These are phyloP conservation scores for Candida corydali DNA, from an alignment of 805 yeast genomes.

Conservation along the genomic window DNA sequence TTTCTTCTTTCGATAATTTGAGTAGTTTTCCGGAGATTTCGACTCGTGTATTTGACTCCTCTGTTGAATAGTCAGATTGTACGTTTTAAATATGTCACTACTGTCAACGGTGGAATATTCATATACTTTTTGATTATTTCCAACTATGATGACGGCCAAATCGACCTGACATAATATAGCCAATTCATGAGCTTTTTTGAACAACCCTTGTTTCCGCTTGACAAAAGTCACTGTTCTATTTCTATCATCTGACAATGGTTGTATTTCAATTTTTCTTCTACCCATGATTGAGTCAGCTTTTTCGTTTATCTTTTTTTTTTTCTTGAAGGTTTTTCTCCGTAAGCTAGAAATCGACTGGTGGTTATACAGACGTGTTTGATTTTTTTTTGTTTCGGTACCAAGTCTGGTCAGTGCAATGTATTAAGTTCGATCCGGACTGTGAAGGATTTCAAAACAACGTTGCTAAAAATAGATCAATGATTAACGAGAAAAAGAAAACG, in stretches of 20 bases:
- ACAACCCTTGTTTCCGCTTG: slow-evolving; percentile 90
- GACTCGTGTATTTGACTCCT: slow-evolving; percentile 45
- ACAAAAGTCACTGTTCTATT: slow-evolving; percentile 84
- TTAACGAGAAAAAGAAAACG: too few species aligned
- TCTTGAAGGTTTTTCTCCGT: too few species aligned
- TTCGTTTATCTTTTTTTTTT: slow-evolving; percentile 1
- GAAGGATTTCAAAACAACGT: too few species aligned
- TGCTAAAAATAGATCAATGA: neutral
- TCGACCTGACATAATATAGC: slow-evolving; percentile 92
- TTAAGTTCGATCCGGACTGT: too few species aligned
- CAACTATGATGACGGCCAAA: slow-evolving; percentile 82
- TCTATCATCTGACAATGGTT: slow-evolving; percentile 87
- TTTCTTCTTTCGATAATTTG: slow-evolving; percentile 46
- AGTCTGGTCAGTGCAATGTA: too few species aligned
- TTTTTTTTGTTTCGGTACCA: too few species aligned
- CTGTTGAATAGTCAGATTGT: slow-evolving; percentile 14
- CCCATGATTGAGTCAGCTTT: slow-evolving; percentile 56
- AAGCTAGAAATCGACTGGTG: too few species aligned
- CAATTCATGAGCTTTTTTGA: slow-evolving; percentile 81
- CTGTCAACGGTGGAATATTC: slow-evolving; percentile 78
- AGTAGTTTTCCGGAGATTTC: slow-evolving; percentile 65
- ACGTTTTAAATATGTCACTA: slow-evolving; percentile 21
- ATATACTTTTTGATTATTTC: slow-evolving; percentile 76
- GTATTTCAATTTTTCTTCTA: slow-evolving; percentile 90
- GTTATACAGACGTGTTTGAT: too few species aligned